Evolutionary conservation across 495 filamentous ascomycete species (phyloP).

Genomic region (Chlorociboria aeruginascens): DNA sequence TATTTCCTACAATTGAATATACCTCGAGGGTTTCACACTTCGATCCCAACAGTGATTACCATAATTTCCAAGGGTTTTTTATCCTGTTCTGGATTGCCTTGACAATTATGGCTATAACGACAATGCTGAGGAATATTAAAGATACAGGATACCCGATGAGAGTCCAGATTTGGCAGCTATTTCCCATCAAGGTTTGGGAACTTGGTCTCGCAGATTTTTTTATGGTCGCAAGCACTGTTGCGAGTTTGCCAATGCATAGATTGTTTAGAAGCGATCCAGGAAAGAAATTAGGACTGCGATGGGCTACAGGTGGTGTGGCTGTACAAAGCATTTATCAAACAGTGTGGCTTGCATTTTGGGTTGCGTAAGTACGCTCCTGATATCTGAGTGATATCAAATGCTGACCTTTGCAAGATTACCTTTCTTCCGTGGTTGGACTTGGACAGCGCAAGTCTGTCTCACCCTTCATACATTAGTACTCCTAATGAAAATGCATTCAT

Average conservation of each 20-base stretch:
- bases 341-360: slow-evolving; percentile 72
- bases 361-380: slow-evolving; percentile 40
- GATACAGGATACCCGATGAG: slow-evolving; percentile 81
- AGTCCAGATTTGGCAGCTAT: slow-evolving; percentile 73
- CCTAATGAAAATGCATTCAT: slow-evolving; percentile 98
- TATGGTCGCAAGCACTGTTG: slow-evolving; percentile 67
- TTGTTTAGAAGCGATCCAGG: slow-evolving; percentile 42
- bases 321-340: slow-evolving; percentile 75
- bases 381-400: slow-evolving; percentile 1
- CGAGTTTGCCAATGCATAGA: slow-evolving; percentile 64
- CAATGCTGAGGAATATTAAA: slow-evolving; percentile 80
- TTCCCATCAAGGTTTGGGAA: slow-evolving; percentile 80
- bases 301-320: slow-evolving; percentile 62
- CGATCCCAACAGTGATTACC: slow-evolving; percentile 82
- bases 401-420: slow-evolving; percentile 46
- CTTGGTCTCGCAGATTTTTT: slow-evolving; percentile 68
- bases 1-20: slow-evolving; percentile 96
- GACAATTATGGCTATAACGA: slow-evolving; percentile 93
- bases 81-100: slow-evolving; percentile 94
- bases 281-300: slow-evolving; percentile 46
- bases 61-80: slow-evolving; percentile 94
- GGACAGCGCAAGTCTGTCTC: slow-evolving; percentile 91
- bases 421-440: slow-evolving; percentile 79
- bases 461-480: slow-evolving; percentile 81
- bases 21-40: slow-evolving; percentile 91